Evolutionary conservation across 2,329 filamentous ascomycete species (phyloP).

Genomic region (Emmonsiellopsis sp.): DNA sequence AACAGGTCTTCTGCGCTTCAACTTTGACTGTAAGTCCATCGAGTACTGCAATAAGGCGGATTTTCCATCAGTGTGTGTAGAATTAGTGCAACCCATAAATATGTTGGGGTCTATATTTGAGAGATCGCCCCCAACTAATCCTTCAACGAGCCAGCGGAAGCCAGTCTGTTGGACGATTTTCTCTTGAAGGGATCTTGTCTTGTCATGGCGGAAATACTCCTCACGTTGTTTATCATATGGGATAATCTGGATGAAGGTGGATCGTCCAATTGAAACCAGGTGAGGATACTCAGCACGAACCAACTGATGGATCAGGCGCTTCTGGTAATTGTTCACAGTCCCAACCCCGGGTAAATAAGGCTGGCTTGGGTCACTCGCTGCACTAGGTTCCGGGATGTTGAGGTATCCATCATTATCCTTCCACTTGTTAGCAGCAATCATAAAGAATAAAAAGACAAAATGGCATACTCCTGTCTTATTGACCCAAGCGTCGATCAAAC

Average conservation of each 20-base stretch:
- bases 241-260: constrained; percentile 34
- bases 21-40: constrained; percentile 26
- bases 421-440: not conserved
- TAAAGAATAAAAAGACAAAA: not conserved
- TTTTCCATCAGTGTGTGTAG: constrained; percentile 11
- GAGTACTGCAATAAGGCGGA: constrained; percentile 18
- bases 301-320: constrained; percentile 56
- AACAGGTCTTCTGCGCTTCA: constrained; percentile 41
- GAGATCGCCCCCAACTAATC: constrained; percentile 34
- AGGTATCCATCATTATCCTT: constrained; percentile 28
- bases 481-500: constrained; percentile 41
- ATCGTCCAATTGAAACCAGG: constrained; percentile 29
- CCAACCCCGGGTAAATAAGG: too few species aligned
- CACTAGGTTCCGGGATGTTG: constrained; percentile 35
- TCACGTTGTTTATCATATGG: constrained; percentile 29
- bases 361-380: constrained; percentile 14
- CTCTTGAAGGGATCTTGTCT: constrained; percentile 18
- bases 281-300: constrained; percentile 51
- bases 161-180: constrained; percentile 30
- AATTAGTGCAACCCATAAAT: constrained; percentile 17
- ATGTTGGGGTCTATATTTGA: constrained; percentile 25
- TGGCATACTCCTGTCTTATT: constrained; percentile 13
- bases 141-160: constrained; percentile 40
- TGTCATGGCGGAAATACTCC: constrained; percentile 21
- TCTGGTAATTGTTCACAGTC: constrained; percentile 50